phyloP scores from a whole-genome alignment of 345 rosid genomes.

The thale cress (Arabidopsis thaliana) region DNA sequence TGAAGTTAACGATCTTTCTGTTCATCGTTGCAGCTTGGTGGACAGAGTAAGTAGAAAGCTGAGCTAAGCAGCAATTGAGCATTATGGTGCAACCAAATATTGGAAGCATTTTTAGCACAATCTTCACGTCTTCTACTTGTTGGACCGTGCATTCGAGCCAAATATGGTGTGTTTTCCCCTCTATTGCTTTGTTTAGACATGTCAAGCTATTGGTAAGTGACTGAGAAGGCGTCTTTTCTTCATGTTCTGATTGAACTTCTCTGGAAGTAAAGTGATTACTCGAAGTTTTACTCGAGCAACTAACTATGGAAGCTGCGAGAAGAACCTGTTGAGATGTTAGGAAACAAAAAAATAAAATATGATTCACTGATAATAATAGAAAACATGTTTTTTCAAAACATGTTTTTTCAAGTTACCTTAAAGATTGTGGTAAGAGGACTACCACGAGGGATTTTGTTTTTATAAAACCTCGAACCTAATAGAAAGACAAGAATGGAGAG shows the following conservation, averaged over 20 bases:
- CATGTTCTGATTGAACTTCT: constrained; percentile 26
- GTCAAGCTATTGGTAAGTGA: constrained; percentile 51
- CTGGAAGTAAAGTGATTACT: constrained; percentile 31
- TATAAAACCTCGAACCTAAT: constrained; percentile 66
- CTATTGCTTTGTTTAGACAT: constrained; percentile 57
- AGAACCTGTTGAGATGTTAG: constrained; percentile 55
- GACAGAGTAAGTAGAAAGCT: constrained; percentile 77
- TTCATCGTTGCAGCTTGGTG: constrained; percentile 85
- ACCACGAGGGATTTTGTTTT: constrained; percentile 63
- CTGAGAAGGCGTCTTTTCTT: constrained; percentile 18
- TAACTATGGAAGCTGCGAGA: constrained; percentile 53
- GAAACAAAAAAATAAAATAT: background rate
- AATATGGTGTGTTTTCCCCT: constrained; percentile 37
- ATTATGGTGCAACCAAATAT: constrained; percentile 77
- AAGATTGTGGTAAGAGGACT: constrained; percentile 77
- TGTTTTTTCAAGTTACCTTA: constrained; percentile 53
- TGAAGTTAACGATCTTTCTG: constrained; percentile 57
- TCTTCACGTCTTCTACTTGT: constrained; percentile 76
- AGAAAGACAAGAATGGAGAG: constrained; percentile 71
- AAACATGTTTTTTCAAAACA: background rate
- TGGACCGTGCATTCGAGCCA: constrained; percentile 56
- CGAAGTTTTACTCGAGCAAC: constrained; percentile 38
- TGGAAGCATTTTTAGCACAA: constrained; percentile 66
- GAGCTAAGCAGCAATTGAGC: constrained; percentile 85
- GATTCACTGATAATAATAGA: background rate